Base-by-base conservation (phyloP, 345 rosid genomes). In the Leavenworthia alabamica region DNA sequence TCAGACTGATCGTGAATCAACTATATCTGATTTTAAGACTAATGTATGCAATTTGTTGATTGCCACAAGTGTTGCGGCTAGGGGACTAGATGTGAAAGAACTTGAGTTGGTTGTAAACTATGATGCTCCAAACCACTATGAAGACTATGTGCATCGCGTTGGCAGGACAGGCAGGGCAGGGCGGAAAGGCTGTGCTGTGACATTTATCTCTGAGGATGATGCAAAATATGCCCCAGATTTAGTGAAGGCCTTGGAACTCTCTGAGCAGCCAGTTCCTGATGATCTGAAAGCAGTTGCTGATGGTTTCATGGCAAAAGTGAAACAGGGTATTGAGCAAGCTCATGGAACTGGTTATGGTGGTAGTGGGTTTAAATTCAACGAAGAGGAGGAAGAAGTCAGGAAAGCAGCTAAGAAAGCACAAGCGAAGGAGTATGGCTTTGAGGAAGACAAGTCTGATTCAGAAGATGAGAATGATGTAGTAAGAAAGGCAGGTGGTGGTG, bases 341-440 rank as follows among this genome's bases (percentile, higher is more conserved):
- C 97, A 89, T 72, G 97, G 97, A 59, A 89, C 97, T 58, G 97
- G 96, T 56, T 89, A 89, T 54, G 97, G 99, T 65, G 99, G 99
- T 52, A 93, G 96, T 76, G 97, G 99, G 35, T 93, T 89, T 72
- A 93, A 93, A 72, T 93, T 89, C 74, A 87, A 89, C 54, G 99
- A 89, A 74, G 99, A 89, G 81, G 99, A 87, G 72, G 94, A 89
- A 77, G 99, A 93, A 75, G 86, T 82, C 62, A 83, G 96, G 71
- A 83, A 70, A 63, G 99, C 96, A 4, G 99, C 91, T 14, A 92
- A 93, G 83, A 93, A 85, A 77, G 96, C 97, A 33, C 96, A 89
- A 72, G 96, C 96, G 10, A 93, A 77, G 70, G 97, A 93, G 71
- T 93, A 93, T 73, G 99, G 96, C 37, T 93, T 85, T 61, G 97